Evolutionary conservation across 2,329 filamentous ascomycete species (phyloP).

Genomic region (Exophiala oligosperma): DNA sequence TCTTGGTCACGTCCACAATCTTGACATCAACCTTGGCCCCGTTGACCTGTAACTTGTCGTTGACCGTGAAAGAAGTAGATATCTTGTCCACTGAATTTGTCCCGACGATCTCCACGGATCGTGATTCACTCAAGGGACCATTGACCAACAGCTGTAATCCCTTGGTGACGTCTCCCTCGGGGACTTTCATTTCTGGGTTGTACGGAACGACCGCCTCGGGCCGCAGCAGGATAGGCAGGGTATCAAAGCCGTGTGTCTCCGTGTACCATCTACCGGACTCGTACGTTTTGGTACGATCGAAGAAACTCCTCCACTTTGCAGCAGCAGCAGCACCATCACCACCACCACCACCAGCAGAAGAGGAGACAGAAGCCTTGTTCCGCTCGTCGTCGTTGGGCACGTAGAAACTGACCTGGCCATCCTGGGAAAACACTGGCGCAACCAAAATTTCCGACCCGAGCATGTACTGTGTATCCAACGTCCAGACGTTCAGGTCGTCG

Average conservation of each 20-base stretch:
- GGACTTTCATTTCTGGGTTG: neutral
- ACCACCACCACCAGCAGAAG: no score
- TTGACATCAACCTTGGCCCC: neutral
- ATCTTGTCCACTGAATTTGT: neutral
- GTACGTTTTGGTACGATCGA: conserved; percentile 45
- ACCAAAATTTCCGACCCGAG: conserved; percentile 65
- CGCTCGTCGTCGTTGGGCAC: conserved; percentile 37
- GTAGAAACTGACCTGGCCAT: conserved; percentile 67
- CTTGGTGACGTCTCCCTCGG: conserved; percentile 6
- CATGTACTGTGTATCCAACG: conserved; percentile 71
- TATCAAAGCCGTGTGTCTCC: conserved; percentile 60
- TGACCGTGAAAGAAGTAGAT: no score
- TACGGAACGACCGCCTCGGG: conserved; percentile 47
- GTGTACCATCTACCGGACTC: conserved; percentile 55
- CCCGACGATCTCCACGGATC: conserved; percentile 8
- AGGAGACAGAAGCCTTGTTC: no score
- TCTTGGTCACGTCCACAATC: neutral
- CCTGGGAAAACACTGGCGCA: conserved; percentile 64
- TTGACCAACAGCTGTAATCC: conserved; percentile 16
- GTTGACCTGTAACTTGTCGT: no score
- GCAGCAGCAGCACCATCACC: conserved; percentile 40
- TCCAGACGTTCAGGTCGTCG: conserved; percentile 67
- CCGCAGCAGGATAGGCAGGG: conserved; percentile 59
- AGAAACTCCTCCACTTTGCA: conserved; percentile 49
- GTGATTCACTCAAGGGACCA: conserved; percentile 6